Evolutionary conservation across 1,284 basidiomycete species (phyloP).

Genomic region (Ustilago tritici): DNA sequence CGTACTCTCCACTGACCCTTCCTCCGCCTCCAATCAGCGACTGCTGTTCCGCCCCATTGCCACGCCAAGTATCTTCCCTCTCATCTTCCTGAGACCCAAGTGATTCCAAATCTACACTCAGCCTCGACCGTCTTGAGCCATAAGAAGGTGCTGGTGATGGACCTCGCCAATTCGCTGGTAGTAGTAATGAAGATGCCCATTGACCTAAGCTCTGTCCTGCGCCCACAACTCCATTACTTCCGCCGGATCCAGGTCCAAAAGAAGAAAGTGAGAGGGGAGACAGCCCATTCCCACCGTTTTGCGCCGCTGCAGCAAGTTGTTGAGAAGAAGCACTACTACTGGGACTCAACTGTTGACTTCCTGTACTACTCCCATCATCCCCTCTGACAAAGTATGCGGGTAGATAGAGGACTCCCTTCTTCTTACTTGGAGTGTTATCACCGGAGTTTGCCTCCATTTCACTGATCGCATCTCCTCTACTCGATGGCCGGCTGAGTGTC

Average conservation of each 20-base stretch:
- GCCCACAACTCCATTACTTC: not conserved
- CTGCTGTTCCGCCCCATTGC: conserved; percentile 1
- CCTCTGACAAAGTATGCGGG: conserved; percentile 58
- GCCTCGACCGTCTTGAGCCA: conserved; percentile 15
- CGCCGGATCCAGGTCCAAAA: not conserved
- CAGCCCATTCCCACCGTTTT: conserved; percentile 4
- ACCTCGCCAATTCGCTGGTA: conserved; percentile 35
- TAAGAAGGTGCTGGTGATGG: conserved; percentile 37
- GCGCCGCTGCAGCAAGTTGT: not conserved
- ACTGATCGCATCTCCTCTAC: conserved; percentile 36
- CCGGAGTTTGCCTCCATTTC: conserved; percentile 31
- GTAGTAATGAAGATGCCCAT: conserved; percentile 27
- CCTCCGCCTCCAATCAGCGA: conserved; percentile 3
- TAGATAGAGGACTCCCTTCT: conserved; percentile 50
- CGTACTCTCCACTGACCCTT: not conserved
- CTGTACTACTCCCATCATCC: conserved; percentile 24
- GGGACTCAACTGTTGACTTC: conserved; percentile 18
- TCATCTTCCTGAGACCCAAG: conserved; percentile 23
- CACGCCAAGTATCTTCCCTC: conserved; percentile 9
- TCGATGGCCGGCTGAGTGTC: conserved; percentile 40
- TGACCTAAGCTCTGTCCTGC: conserved; percentile 23
- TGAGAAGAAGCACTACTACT: conserved; percentile 20
- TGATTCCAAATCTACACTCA: conserved; percentile 35
- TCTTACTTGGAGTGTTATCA: conserved; percentile 35
- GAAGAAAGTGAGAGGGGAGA: conserved; percentile 11